Evolutionary conservation across 2,329 filamentous ascomycete species (phyloP), one percentile per base, ranked within the genome.

Genomic region (Monilinia fructigena): DNA sequence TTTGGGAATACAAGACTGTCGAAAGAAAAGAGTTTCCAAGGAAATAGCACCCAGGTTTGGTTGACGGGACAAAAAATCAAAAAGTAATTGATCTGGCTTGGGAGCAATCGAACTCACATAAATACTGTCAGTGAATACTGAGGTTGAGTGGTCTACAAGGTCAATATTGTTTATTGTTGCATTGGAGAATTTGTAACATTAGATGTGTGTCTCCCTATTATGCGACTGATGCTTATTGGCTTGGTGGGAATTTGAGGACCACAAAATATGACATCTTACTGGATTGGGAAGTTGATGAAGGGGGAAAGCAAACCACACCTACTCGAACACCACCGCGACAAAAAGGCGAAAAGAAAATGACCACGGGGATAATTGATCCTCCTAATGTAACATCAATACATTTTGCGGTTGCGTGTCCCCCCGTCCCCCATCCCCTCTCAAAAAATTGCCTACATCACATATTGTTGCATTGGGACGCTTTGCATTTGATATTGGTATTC

Each of bases 141-240:
- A 23, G 23, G 16, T 42, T 11, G 10, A 8, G 10, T 28, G 16
- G 26, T 58, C 31, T 58, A 31, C 40, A 45, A 56, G 16, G 40
- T 23, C 23, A 28, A 20, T 45, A 45, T 58, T 16, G 45, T 58
- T 45, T 31, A 31, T 58, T 58, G 55, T 58, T 45, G 45, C 23
- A n/a, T 23, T 18, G 23, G 10, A 28, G 28, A 18, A 20, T 23
- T 45, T 58, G 28, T 31, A 20, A 45, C 18, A 31, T 31, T n/a
- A n/a, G 23, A 45, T 20, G 28, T 58, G 23, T 11, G 55, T 20
- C 42, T 58, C 5, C 8, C 28, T 11, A 26, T 58, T 42, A 58
- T 45, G 26, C 16, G 40, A 45, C 14, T 53, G 50, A 53, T 53
- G 16, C 5, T 31, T 14, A 18, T 53, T 31, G 50, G 50, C 50